A percentile compares a stretch with the other conserved stretches of the same genome.
phyloP scores from a whole-genome alignment of 495 filamentous ascomycete species.

The Neurospora sp. region DNA sequence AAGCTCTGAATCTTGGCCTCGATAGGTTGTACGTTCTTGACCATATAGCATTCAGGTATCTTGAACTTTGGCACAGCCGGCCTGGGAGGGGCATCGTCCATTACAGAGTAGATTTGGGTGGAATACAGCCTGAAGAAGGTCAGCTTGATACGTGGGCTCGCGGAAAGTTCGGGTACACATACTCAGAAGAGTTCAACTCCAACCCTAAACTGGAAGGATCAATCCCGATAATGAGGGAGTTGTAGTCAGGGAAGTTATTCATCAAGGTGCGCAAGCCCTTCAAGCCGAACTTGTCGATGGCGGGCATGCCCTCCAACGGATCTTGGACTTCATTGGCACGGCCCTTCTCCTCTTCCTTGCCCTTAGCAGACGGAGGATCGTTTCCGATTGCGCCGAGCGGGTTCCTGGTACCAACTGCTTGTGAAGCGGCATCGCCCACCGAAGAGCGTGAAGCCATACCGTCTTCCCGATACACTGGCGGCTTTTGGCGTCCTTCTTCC shows the following conservation, averaged over 20 bases:
- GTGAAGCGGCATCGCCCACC: constrained; percentile 22
- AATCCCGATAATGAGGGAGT: constrained; percentile 63
- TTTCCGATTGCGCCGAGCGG: constrained; percentile 38
- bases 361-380: constrained; percentile 29
- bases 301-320: constrained; percentile 65
- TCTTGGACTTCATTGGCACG: constrained; percentile 32
- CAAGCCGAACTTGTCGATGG: constrained; percentile 71
- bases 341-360: constrained; percentile 31
- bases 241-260: constrained; percentile 67
- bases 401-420: constrained; percentile 20
- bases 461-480: constrained; percentile 32
- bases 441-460: constrained; percentile 23
- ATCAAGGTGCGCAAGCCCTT: constrained; percentile 71
- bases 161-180: constrained; percentile 22
- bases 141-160: background rate
- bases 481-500: constrained; percentile 33
- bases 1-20: constrained; percentile 71
- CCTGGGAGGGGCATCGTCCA: constrained; percentile 56
- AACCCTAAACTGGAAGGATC: constrained; percentile 68
- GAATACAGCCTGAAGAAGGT: constrained; percentile 26
- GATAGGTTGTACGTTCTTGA: constrained; percentile 75
- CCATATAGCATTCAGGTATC: constrained; percentile 75
- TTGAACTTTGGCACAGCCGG: constrained; percentile 69
- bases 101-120: constrained; percentile 50
- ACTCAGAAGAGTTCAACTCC: constrained; percentile 73